Percentiles rank a stretch among this genome's conserved stretches.
These are phyloP conservation scores for Hymenoscyphus fructigenus DNA, from an alignment of 2,329 filamentous ascomycete species.

Conservation along the genomic window DNA sequence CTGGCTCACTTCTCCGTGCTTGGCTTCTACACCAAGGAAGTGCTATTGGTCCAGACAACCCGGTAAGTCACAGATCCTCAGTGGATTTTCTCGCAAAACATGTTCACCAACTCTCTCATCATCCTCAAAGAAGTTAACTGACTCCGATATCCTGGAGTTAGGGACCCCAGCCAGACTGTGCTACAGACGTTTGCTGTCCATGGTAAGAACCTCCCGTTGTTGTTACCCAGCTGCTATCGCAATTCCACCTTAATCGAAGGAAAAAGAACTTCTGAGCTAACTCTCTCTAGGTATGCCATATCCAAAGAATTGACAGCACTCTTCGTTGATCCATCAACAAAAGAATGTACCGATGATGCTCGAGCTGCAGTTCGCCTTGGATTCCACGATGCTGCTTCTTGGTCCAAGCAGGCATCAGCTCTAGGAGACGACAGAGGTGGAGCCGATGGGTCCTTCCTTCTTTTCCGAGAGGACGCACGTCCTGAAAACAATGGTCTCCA, in stretches of 20 bases:
- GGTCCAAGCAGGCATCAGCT: slow-evolving; percentile 36
- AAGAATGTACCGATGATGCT: slow-evolving; percentile 41
- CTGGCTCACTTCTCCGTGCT: slow-evolving; percentile 1
- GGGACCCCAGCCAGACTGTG: slow-evolving; percentile 4
- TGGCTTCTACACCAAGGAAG: slow-evolving; percentile 6
- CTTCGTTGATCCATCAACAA: slow-evolving; percentile 36
- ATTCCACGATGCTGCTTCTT: slow-evolving; percentile 49
- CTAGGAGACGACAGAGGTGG: slow-evolving; percentile 38
- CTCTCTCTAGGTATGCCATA: slow-evolving; percentile 38
- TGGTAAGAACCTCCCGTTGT: slow-evolving; percentile 22
- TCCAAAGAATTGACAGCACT: slow-evolving; percentile 38
- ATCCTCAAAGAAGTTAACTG: too few species aligned
- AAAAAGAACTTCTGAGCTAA: not conserved
- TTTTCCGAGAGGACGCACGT: slow-evolving; percentile 41
- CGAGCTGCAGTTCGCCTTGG: slow-evolving; percentile 47
- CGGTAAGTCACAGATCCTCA: not conserved
- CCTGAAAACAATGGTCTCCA: slow-evolving; percentile 48
- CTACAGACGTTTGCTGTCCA: slow-evolving; percentile 36
- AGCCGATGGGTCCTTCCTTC: slow-evolving; percentile 47
- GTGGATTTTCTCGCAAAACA: too few species aligned
- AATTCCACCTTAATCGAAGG: too few species aligned
- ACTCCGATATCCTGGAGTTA: not conserved
- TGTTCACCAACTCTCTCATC: too few species aligned
- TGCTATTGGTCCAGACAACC: not conserved
- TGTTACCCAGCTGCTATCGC: not conserved